phyloP scores from a whole-genome alignment of 2,329 filamentous ascomycete genomes.

The Cercospora sesami region DNA sequence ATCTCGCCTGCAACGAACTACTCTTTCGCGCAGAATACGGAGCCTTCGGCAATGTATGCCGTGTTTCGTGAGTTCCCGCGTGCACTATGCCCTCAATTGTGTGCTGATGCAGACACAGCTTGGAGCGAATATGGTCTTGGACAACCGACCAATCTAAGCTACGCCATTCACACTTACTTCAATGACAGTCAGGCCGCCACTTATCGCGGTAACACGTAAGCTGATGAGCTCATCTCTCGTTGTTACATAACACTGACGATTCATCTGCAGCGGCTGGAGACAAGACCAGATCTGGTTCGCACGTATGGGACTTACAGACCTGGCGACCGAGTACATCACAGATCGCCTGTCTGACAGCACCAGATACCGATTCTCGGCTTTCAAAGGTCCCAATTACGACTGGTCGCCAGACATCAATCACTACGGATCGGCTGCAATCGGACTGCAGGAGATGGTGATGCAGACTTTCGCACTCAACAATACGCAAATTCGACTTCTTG shows the following conservation, averaged over 20 bases:
- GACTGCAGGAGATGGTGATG: neutral
- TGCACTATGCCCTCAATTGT: neutral
- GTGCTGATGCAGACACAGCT: neutral
- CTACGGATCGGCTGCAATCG: neutral
- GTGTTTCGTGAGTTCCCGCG: neutral
- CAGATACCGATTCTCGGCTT: neutral
- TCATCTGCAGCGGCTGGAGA: neutral
- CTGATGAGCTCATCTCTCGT: neutral
- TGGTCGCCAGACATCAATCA: neutral
- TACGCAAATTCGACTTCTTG: neutral
- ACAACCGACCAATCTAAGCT: neutral
- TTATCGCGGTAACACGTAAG: neutral
- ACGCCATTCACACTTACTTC: conserved; percentile 1
- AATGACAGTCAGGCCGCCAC: neutral
- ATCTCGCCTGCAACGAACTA: neutral
- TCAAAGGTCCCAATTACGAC: neutral
- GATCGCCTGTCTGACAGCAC: neutral
- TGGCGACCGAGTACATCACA: neutral
- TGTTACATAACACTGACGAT: neutral
- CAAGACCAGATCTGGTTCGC: conserved; percentile 3
- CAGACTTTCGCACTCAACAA: conserved; percentile 1
- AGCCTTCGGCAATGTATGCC: neutral
- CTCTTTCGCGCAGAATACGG: neutral
- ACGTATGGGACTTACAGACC: neutral
- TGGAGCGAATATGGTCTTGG: neutral